Conservation (phyloP, 495 filamentous ascomycete genomes). For the Apodospora peruviana region DNA sequence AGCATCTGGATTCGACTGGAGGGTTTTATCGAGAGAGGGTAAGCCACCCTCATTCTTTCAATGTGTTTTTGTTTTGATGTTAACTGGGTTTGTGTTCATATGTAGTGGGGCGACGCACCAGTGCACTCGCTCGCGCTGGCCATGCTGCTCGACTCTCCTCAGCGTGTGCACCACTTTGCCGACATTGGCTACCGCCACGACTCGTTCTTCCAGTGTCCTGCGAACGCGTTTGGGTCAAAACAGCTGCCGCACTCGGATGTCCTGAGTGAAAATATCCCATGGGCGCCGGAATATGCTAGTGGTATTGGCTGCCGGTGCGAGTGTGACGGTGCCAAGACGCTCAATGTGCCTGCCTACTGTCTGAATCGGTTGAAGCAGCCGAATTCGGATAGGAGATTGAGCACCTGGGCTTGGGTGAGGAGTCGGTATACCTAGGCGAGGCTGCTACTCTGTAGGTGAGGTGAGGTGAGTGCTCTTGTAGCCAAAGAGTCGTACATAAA, state of each 20-base stretch:
- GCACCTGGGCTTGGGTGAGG: constrained; percentile 17
- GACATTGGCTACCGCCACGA: constrained; percentile 51
- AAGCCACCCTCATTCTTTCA: background rate
- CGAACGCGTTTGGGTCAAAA: constrained; percentile 32
- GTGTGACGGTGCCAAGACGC: constrained; percentile 31
- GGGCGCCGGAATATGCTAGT: constrained; percentile 28
- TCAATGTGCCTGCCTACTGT: constrained; percentile 31
- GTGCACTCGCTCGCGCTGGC: constrained; percentile 47
- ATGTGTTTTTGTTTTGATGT: too few species aligned
- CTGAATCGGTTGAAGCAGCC: constrained; percentile 31
- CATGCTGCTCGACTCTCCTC: constrained; percentile 43
- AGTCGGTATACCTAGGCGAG: too few species aligned
- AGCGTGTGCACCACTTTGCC: constrained; percentile 47
- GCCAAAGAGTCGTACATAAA: too few species aligned
- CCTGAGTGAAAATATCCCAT: constrained; percentile 20
- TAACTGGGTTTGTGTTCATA: too few species aligned
- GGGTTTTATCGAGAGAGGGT: constrained; percentile 51
- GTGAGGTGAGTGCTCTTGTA: too few species aligned
- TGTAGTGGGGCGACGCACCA: constrained; percentile 50
- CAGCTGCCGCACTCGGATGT: constrained; percentile 29
- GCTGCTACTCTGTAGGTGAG: too few species aligned
- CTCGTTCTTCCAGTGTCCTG: constrained; percentile 41
- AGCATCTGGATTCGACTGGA: constrained; percentile 40
- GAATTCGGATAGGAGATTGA: constrained; percentile 22
- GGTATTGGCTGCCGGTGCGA: constrained; percentile 41